A percentile compares a stretch with the other conserved stretches of the same genome.
phyloP scores from a whole-genome alignment of 1,284 basidiomycete genomes.

The Leccinum subrobustum region DNA sequence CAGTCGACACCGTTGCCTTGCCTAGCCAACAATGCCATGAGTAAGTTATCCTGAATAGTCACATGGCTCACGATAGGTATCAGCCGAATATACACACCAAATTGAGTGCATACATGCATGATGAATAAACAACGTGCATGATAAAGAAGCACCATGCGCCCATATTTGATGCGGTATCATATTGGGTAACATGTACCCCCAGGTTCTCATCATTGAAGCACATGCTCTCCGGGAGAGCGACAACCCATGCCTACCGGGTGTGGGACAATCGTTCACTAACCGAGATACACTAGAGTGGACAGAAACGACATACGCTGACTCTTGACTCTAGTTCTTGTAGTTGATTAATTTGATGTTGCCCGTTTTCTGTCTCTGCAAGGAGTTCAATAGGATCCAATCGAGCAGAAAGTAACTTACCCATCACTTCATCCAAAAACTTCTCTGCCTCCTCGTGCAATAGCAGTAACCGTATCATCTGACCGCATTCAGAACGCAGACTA shows the following conservation, averaged over 20 bases:
- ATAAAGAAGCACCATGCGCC: conserved; percentile 76
- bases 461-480: conserved; percentile 62
- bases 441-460: conserved; percentile 63
- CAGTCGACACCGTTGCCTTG: conserved; percentile 33
- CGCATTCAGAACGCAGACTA: conserved; percentile 50
- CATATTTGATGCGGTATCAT: conserved; percentile 71
- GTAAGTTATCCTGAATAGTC: not conserved
- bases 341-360: too few species aligned
- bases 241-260: conserved; percentile 61
- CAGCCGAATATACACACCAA: conserved; percentile 44
- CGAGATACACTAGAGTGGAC: not conserved
- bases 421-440: conserved; percentile 40
- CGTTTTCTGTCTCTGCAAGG: not conserved
- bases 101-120: conserved; percentile 58
- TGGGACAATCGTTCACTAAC: conserved; percentile 7
- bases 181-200: conserved; percentile 62
- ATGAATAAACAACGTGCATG: conserved; percentile 69
- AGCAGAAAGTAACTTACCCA: conserved; percentile 18
- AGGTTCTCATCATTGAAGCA: conserved; percentile 66
- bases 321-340: conserved; percentile 25
- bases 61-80: conserved; percentile 26
- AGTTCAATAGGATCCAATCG: too few species aligned
- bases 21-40: conserved; percentile 18
- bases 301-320: conserved; percentile 23
- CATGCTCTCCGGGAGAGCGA: conserved; percentile 63